Evolutionary conservation across 2,329 filamentous ascomycete species (phyloP).

Genomic region (Neonectria hederae): DNA sequence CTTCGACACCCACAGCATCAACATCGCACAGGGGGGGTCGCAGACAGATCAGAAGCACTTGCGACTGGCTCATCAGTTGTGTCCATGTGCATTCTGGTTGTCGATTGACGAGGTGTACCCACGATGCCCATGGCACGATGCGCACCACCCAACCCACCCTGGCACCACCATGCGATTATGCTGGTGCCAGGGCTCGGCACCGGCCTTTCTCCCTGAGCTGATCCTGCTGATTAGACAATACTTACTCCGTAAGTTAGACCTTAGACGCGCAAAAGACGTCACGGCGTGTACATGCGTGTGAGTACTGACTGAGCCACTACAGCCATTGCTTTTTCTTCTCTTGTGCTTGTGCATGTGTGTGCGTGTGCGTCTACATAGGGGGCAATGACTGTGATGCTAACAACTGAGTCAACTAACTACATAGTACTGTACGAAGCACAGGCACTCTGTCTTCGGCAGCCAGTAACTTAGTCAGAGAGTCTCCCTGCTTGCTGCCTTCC

Average conservation of each 20-base stretch:
- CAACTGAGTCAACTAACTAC: background rate
- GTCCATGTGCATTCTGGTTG: background rate
- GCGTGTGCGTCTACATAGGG: background rate
- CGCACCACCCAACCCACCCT: slow-evolving; percentile 9
- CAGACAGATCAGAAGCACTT: background rate
- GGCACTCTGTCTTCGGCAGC: background rate
- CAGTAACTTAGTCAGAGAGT: background rate
- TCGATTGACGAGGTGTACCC: slow-evolving; percentile 34
- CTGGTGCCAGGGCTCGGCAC: slow-evolving; percentile 15
- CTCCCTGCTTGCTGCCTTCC: slow-evolving; percentile 7
- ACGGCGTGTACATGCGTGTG: background rate
- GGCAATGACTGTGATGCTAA: background rate
- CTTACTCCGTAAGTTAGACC: background rate
- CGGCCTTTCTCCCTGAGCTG: slow-evolving; percentile 17
- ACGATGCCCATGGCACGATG: slow-evolving; percentile 3
- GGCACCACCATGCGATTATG: slow-evolving; percentile 9
- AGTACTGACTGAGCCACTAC: background rate
- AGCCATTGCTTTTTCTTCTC: background rate
- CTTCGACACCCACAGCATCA: background rate
- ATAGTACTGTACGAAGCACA: background rate
- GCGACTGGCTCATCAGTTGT: background rate
- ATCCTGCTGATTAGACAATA: slow-evolving; percentile 12
- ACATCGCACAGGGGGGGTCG: background rate
- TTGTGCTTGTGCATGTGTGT: background rate
- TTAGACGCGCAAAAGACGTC: background rate